Evolutionary conservation across 2,329 filamentous ascomycete species (phyloP).

Genomic region (Coleophoma eucalyptorum): DNA sequence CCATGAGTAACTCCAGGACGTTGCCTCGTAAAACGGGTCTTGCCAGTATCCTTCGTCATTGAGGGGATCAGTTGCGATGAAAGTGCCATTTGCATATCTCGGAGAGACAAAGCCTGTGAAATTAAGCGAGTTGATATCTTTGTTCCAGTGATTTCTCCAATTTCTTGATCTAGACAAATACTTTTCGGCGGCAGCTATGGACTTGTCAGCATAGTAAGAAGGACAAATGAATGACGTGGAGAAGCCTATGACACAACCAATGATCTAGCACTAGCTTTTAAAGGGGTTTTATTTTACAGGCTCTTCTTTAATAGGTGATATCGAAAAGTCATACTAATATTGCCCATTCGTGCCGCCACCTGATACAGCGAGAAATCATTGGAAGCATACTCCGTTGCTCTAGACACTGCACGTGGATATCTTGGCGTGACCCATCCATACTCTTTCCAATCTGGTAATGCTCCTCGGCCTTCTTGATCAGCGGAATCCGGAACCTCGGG

Average conservation of each 20-base stretch:
- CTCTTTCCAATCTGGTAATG: conserved; percentile 63
- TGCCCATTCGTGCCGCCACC: too few species aligned
- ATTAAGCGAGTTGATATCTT: background rate
- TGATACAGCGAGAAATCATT: conserved; percentile 68
- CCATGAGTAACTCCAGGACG: too few species aligned
- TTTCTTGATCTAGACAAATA: conserved; percentile 43
- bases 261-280: too few species aligned
- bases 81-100: background rate
- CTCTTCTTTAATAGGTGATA: too few species aligned
- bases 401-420: conserved; percentile 58
- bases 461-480: conserved; percentile 65
- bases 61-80: background rate
- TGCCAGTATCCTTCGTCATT: too few species aligned
- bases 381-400: conserved; percentile 63
- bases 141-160: conserved; percentile 2
- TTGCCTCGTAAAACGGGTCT: too few species aligned
- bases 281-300: too few species aligned
- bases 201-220: too few species aligned
- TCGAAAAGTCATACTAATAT: too few species aligned
- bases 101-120: conserved; percentile 4
- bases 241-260: too few species aligned
- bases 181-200: too few species aligned
- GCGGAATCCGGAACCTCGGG: conserved; percentile 48
- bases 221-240: too few species aligned
- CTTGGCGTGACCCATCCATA: conserved; percentile 62